Conservation (phyloP, 768 basidiomycete species). For the Pholiota molesta region DNA sequence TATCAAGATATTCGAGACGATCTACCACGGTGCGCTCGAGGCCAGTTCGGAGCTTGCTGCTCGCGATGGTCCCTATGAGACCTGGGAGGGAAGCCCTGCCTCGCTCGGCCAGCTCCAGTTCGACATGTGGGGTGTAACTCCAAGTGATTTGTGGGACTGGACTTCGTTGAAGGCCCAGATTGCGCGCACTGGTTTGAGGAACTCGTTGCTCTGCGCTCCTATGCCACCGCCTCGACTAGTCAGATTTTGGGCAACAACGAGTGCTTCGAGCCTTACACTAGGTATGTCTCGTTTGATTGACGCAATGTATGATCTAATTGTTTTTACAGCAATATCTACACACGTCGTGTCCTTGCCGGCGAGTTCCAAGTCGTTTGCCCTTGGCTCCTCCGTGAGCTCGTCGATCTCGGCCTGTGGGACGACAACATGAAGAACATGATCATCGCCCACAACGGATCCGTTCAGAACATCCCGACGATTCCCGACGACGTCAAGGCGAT, state of each 20-base stretch:
- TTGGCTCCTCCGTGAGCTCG: slow-evolving; percentile 97
- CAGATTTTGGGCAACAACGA: slow-evolving; percentile 99
- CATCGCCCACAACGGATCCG: slow-evolving; percentile 91
- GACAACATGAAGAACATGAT: slow-evolving; percentile 99
- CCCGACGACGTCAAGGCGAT: slow-evolving; percentile 94
- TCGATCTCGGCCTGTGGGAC: slow-evolving; percentile 93
- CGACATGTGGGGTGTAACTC: slow-evolving; percentile 94
- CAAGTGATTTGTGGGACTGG: slow-evolving; percentile 95
- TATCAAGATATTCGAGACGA: slow-evolving; percentile 97
- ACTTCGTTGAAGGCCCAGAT: slow-evolving; percentile 83
- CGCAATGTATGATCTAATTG: neutral
- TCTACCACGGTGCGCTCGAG: slow-evolving; percentile 94
- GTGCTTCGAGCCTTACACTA: slow-evolving; percentile 99
- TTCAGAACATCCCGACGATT: slow-evolving; percentile 86
- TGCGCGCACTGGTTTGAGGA: slow-evolving; percentile 77
- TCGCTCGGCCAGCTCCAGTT: slow-evolving; percentile 87
- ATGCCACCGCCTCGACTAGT: slow-evolving; percentile 99
- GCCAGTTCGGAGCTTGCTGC: slow-evolving; percentile 87
- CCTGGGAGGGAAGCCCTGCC: slow-evolving; percentile 91
- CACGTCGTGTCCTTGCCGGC: slow-evolving; percentile 97
- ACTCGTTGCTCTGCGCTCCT: slow-evolving; percentile 90
- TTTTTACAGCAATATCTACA: slow-evolving; percentile 89
- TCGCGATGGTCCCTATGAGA: slow-evolving; percentile 81
- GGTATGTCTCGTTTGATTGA: slow-evolving; percentile 43
- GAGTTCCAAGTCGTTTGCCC: slow-evolving; percentile 99